phyloP scores from a whole-genome alignment of 1,139 yeast species.

The Diutina ranongensis region DNA sequence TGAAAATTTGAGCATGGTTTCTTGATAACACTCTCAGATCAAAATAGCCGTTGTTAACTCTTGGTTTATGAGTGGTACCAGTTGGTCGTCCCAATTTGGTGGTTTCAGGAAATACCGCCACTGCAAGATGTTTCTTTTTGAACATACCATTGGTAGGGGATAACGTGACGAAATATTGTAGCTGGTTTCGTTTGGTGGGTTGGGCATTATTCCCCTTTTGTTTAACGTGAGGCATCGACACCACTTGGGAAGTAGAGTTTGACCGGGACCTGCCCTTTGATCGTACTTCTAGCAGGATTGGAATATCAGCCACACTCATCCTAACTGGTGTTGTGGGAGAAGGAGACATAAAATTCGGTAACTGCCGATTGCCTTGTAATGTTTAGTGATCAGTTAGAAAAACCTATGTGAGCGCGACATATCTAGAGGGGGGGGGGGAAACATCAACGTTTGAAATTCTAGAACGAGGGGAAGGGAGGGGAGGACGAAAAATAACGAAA shows the following conservation, averaged over 20 bases:
- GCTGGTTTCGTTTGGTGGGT: conserved; percentile 16
- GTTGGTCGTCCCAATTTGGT: conserved; percentile 82
- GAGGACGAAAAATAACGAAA: neutral
- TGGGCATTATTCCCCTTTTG: neutral
- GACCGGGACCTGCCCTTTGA: conserved; percentile 6
- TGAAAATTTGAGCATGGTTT: conserved; percentile 85
- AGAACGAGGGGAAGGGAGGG: neutral
- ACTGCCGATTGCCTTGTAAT: too few relatives aligned
- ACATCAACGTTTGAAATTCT: too few relatives aligned
- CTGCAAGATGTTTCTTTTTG: conserved; percentile 62
- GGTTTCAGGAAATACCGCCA: conserved; percentile 77
- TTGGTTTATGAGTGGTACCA: conserved; percentile 62
- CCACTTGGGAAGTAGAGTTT: conserved; percentile 7
- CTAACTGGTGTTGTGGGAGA: neutral
- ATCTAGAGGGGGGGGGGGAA: too few relatives aligned
- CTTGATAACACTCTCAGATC: conserved; percentile 89
- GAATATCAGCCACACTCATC: conserved; percentile 5
- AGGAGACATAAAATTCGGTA: too few relatives aligned
- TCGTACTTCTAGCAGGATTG: conserved; percentile 4
- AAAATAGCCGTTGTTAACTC: conserved; percentile 80
- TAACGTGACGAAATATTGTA: conserved; percentile 49
- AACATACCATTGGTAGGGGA: conserved; percentile 74
- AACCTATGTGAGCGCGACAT: too few relatives aligned
- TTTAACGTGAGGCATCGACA: conserved; percentile 6
- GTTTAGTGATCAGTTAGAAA: too few relatives aligned